These are phyloP conservation scores for Tetrahymena elliotti DNA, from an alignment of 73 alveolate species.

Conservation along the genomic window DNA sequence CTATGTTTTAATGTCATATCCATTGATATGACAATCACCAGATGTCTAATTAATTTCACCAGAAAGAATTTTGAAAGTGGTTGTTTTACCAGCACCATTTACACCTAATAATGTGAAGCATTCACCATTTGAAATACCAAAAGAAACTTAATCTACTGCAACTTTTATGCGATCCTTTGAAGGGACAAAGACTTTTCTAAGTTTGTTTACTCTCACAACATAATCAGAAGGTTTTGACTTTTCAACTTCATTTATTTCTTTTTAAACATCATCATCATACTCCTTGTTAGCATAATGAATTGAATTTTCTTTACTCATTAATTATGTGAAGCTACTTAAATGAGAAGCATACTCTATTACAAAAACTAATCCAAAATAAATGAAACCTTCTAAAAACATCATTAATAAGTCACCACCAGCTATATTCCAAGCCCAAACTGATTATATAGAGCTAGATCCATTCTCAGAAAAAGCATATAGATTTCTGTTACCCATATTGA, in stretches of 20 bases:
- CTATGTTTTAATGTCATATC: constrained; percentile 64
- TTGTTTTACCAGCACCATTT: constrained; percentile 98
- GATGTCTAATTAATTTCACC: constrained; percentile 79
- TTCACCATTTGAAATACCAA: constrained; percentile 93
- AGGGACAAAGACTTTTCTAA: constrained; percentile 53
- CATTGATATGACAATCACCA: constrained; percentile 83
- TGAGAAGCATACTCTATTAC: constrained; percentile 35
- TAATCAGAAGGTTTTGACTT: constrained; percentile 39
- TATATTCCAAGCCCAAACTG: constrained; percentile 25
- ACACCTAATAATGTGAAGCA: constrained; percentile 96
- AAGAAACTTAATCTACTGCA: constrained; percentile 87
- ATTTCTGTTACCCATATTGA: constrained; percentile 40
- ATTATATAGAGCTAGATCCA: background rate
- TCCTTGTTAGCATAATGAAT: constrained; percentile 2
- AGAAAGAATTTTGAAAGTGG: constrained; percentile 91
- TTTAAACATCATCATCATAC: constrained; percentile 47
- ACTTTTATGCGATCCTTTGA: constrained; percentile 35
- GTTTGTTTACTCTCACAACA: constrained; percentile 42
- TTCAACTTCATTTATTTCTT: constrained; percentile 24
- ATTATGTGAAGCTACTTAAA: constrained; percentile 9
- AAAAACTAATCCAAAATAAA: constrained; percentile 24
- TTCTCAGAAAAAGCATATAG: constrained; percentile 7
- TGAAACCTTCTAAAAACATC: constrained; percentile 12
- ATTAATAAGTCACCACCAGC: constrained; percentile 43
- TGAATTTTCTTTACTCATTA: background rate